These are phyloP conservation scores for Babesia divergens DNA, from an alignment of 169 alveolate species.

Conservation along the genomic window DNA sequence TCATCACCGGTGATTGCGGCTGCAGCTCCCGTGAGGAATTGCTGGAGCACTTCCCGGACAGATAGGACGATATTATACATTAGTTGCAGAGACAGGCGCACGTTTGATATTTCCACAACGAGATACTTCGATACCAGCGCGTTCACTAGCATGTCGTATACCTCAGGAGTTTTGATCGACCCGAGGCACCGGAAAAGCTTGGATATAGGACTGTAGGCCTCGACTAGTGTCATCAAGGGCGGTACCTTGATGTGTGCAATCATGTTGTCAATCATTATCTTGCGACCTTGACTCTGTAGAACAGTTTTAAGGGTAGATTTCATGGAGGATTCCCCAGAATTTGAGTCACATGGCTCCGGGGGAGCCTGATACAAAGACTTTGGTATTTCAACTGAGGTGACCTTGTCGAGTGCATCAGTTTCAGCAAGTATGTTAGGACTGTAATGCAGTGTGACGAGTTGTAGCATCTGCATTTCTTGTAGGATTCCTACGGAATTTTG, in stretches of 20 bases:
- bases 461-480: slow-evolving; percentile 45
- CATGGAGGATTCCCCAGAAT: not conserved
- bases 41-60: not conserved
- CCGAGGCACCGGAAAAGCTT: slow-evolving; percentile 23
- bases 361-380: not conserved
- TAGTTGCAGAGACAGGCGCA: slow-evolving; percentile 10
- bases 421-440: slow-evolving; percentile 20
- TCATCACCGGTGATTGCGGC: not conserved
- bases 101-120: not conserved
- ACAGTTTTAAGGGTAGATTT: not conserved
- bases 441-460: slow-evolving; percentile 31
- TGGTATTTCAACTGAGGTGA: not conserved
- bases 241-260: slow-evolving; percentile 24
- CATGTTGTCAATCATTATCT: not conserved
- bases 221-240: slow-evolving; percentile 12
- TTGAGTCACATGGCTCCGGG: too few relatives aligned
- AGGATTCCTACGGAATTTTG: slow-evolving; percentile 29
- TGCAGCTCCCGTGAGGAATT: slow-evolving; percentile 1
- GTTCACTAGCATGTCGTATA: slow-evolving; percentile 9
- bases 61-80: slow-evolving; percentile 8
- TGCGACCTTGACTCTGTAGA: not conserved
- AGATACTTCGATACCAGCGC: slow-evolving; percentile 15
- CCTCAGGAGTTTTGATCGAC: slow-evolving; percentile 22
- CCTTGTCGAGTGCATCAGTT: slow-evolving; percentile 1
- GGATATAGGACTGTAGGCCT: slow-evolving; percentile 22